phyloP scores from a whole-genome alignment of 1,284 basidiomycete genomes.

The Ganoderma boninense region DNA sequence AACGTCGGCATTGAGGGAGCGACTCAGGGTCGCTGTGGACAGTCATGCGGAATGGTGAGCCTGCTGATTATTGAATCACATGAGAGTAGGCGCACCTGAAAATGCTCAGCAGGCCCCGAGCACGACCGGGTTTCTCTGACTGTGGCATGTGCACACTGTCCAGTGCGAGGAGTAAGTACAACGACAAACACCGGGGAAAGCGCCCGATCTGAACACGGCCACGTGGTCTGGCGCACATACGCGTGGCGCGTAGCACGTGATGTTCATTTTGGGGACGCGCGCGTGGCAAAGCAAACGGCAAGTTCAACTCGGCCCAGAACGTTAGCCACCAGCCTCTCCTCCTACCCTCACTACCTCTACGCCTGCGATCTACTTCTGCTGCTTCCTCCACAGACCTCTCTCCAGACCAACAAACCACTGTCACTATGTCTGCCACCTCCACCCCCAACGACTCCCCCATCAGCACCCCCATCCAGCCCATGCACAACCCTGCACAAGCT shows the following conservation, averaged over 20 bases:
- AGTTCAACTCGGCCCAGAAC: conserved; percentile 19
- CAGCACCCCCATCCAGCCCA: conserved; percentile 71
- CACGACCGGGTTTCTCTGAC: too few relatives aligned
- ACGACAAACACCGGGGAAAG: neutral
- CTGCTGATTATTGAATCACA: neutral
- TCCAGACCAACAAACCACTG: conserved; percentile 2
- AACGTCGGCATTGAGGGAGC: neutral
- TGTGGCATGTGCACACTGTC: too few relatives aligned
- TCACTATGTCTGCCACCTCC: conserved; percentile 66
- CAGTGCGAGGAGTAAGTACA: too few relatives aligned
- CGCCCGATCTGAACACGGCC: conserved; percentile 18
- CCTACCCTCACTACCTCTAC: conserved; percentile 27
- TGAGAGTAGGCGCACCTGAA: neutral
- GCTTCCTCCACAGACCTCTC: neutral
- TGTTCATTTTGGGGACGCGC: conserved; percentile 34
- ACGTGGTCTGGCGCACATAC: conserved; percentile 26
- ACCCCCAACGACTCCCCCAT: conserved; percentile 71
- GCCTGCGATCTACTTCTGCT: conserved; percentile 2
- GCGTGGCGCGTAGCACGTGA: conserved; percentile 37
- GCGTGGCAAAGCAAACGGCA: conserved; percentile 28
- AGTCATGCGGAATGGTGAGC: neutral
- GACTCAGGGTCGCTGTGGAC: neutral
- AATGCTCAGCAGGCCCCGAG: too few relatives aligned
- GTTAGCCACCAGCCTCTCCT: conserved; percentile 16
- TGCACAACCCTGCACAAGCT: conserved; percentile 85